These are phyloP conservation scores for Rhazya stricta DNA, from an alignment of 257 asterid genomes.

Conservation along the genomic window DNA sequence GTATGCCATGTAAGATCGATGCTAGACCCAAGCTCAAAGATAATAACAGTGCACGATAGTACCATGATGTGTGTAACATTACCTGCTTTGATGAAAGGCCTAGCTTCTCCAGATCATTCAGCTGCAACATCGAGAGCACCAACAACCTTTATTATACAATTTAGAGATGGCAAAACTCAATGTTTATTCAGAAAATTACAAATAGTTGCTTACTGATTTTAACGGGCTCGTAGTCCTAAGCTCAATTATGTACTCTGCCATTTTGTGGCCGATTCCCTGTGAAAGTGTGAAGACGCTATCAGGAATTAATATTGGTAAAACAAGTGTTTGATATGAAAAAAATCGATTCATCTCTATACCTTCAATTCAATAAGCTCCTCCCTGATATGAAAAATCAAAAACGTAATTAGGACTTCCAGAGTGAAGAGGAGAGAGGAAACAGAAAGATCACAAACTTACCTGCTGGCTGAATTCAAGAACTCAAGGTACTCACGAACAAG, in stretches of 20 bases:
- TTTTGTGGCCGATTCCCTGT: constrained; percentile 85
- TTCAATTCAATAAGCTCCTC: constrained; percentile 69
- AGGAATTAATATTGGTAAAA: neutral
- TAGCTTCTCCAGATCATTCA: constrained; percentile 63
- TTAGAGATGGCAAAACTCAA: neutral
- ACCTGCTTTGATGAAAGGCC: constrained; percentile 91
- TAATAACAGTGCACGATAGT: too few species aligned
- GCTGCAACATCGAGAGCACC: constrained; percentile 36
- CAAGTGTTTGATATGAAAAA: neutral
- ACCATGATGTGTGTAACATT: neutral
- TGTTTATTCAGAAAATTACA: neutral
- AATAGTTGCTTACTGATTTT: constrained; percentile 50
- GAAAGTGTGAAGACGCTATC: neutral
- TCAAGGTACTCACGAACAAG: constrained; percentile 72
- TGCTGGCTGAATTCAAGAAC: constrained; percentile 70
- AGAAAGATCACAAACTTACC: constrained; percentile 31
- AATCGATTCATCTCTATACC: constrained; percentile 34
- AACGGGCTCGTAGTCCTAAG: constrained; percentile 72
- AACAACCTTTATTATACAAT: constrained; percentile 3
- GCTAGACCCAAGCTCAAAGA: neutral
- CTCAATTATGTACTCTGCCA: constrained; percentile 69
- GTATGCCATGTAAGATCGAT: neutral
- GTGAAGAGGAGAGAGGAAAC: neutral
- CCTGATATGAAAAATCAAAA: constrained; percentile 25
- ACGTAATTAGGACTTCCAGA: neutral